phyloP scores from a whole-genome alignment of 2,329 filamentous ascomycete species.

The Ophiobolus disseminans region DNA sequence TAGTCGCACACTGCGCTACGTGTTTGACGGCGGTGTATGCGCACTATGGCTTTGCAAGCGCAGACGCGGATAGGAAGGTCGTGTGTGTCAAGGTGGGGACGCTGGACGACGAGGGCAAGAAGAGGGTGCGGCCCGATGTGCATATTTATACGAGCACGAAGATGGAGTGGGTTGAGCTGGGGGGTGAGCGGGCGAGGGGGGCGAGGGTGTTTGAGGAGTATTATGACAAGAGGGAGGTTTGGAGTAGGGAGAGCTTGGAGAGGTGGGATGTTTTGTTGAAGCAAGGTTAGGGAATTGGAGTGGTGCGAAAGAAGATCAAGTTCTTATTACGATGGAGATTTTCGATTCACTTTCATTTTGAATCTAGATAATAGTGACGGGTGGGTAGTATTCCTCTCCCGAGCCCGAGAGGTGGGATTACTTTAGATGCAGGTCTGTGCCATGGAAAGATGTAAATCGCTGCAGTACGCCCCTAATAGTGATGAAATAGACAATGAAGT shows the following conservation, averaged over 20 bases:
- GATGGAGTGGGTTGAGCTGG: constrained; percentile 49
- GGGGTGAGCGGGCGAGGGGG: constrained; percentile 42
- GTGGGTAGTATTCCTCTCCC: no score
- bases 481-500: no score
- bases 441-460: no score
- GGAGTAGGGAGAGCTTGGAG: constrained; percentile 6
- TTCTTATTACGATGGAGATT: no score
- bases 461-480: no score
- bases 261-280: neutral
- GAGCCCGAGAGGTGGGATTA: no score
- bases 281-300: neutral
- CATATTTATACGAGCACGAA: constrained; percentile 49
- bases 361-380: no score
- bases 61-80: constrained; percentile 41
- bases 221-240: no score
- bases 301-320: neutral
- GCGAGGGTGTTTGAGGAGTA: constrained; percentile 1
- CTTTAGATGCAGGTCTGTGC: no score
- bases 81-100: constrained; percentile 55
- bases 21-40: constrained; percentile 27
- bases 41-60: neutral
- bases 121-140: constrained; percentile 52
- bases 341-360: no score
- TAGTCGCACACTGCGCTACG: constrained; percentile 35
- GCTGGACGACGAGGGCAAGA: constrained; percentile 46